Conservation (phyloP, 2,329 filamentous ascomycete genomes). For the Fusarium gaditjirri region DNA sequence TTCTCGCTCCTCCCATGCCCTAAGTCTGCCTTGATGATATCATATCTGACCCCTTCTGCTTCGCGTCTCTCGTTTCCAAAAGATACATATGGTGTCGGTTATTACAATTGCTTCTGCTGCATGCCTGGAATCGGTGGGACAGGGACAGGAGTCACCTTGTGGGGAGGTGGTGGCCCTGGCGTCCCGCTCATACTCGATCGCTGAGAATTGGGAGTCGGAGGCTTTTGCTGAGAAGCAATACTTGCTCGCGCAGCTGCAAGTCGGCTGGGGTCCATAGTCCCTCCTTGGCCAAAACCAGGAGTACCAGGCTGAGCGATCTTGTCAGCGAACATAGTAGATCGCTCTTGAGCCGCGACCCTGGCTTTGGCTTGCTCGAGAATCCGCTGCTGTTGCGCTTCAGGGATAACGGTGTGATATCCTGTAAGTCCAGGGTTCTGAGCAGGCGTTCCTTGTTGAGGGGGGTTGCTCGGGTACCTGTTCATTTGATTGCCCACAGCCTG, state of each 20-base stretch:
- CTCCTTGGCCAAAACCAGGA: conserved; percentile 42
- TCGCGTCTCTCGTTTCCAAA: conserved; percentile 13
- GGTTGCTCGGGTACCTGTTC: conserved; percentile 50
- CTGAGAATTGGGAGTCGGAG: conserved; percentile 50
- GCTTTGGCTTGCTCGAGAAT: conserved; percentile 63
- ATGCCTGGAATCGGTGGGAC: conserved; percentile 56
- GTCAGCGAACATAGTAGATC: conserved; percentile 54
- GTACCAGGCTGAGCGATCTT: conserved; percentile 60
- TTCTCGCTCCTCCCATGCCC: conserved; percentile 10
- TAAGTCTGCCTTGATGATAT: background rate
- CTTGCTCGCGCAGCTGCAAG: conserved; percentile 51
- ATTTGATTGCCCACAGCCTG: conserved; percentile 47
- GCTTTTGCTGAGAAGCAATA: conserved; percentile 50
- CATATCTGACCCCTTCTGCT: conserved; percentile 8
- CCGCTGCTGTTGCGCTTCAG: conserved; percentile 61
- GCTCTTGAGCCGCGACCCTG: conserved; percentile 57
- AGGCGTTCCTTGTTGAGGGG: conserved; percentile 44
- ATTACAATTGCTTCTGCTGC: conserved; percentile 45
- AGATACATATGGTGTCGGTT: conserved; percentile 1
- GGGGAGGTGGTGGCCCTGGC: conserved; percentile 48
- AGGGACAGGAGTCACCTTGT: conserved; percentile 58
- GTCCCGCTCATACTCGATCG: conserved; percentile 50
- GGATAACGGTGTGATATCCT: conserved; percentile 62
- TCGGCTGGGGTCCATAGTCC: conserved; percentile 46
- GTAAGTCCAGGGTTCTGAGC: conserved; percentile 53